Evolutionary conservation across 2,329 filamentous ascomycete species (phyloP), one percentile per base, ranked within the genome.

Genomic region (Eurotiales sp.): DNA sequence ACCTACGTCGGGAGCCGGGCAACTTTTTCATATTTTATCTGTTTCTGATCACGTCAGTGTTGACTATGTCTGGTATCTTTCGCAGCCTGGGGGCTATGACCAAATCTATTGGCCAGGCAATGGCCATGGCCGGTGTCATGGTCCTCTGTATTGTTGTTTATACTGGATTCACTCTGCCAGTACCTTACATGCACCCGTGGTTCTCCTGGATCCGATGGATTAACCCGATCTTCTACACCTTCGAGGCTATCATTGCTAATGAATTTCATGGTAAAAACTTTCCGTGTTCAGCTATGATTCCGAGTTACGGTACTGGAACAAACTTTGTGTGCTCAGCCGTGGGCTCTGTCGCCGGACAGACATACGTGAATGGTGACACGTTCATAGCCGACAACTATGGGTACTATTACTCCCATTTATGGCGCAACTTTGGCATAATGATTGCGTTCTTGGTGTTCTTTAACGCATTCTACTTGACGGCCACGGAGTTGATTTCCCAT

Each of bases 11-110:
- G 45, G 84, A 86, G 52, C 75, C 87, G 0, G 86, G 84, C 1
- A 72, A 84, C 2, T 96, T 93, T 76, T 96, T 96, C 75, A 85
- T 91, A 72, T 95, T 90, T 77, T 71, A 90, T 51, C 76, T 96
- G 39, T 81, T 92, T 63, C 85, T 83, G 1, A 89, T 92, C 70
- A 69, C 79, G 53, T 83, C 83, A 1, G 87, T 87, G 0, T 58
- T 96, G 60, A 77, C 81, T 57, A 93, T 93, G 87, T 90, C 86
- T 46, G 90, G 90, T 81, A 80, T 91, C 56, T 95, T 95, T 79
- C 82, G 89, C 30, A 86, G 83, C 15, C 88, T 93, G 55, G 88
- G 81, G 11, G 86, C 87, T 17, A 15, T 48, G 12, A 34, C 46
- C 11, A 46, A n/a, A n/a, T 23, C 19, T 17, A 22, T 39, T 77